phyloP scores from a whole-genome alignment of 2,329 filamentous ascomycete genomes.

The Bisporella sp. region DNA sequence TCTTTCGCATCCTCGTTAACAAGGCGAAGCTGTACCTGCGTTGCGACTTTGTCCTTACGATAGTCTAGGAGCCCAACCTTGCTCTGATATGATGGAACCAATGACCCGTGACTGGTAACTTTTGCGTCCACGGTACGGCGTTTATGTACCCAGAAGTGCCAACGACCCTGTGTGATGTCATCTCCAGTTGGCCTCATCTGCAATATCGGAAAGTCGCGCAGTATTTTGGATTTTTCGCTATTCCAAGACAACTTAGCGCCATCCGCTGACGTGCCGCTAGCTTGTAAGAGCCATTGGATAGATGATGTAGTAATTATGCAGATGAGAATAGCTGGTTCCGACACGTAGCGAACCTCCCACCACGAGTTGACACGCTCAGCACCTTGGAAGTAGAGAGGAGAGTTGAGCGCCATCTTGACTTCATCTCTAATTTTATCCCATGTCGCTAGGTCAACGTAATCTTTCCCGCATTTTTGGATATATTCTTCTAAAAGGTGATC shows the following conservation, averaged over 20 bases:
- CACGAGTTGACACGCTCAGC: conserved; percentile 25
- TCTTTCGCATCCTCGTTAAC: conserved; percentile 16
- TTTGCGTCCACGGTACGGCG: conserved; percentile 27
- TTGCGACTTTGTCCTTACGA: conserved; percentile 29
- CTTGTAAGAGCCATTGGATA: conserved; percentile 41
- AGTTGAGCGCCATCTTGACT: conserved; percentile 26
- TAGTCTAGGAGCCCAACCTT: conserved; percentile 11
- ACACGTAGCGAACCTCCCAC: conserved; percentile 38
- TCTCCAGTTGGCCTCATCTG: conserved; percentile 32
- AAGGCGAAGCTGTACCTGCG: conserved; percentile 33
- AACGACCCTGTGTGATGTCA: conserved; percentile 32
- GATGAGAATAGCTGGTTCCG: conserved; percentile 31
- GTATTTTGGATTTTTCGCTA: conserved; percentile 31
- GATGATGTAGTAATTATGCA: conserved; percentile 27
- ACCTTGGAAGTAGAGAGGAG: conserved; percentile 27
- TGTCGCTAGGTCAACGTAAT: neutral
- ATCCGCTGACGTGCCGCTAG: conserved; percentile 19
- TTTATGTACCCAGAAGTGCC: conserved; percentile 37
- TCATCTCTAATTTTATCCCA: conserved; percentile 28
- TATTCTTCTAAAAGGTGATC: no score
- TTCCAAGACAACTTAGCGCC: conserved; percentile 18
- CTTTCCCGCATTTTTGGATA: no score
- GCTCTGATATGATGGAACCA: conserved; percentile 14
- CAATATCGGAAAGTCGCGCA: conserved; percentile 38
- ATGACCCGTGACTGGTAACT: conserved; percentile 29